Conservation (phyloP, 2,329 filamentous ascomycete genomes). For the Lojkania enalia region DNA sequence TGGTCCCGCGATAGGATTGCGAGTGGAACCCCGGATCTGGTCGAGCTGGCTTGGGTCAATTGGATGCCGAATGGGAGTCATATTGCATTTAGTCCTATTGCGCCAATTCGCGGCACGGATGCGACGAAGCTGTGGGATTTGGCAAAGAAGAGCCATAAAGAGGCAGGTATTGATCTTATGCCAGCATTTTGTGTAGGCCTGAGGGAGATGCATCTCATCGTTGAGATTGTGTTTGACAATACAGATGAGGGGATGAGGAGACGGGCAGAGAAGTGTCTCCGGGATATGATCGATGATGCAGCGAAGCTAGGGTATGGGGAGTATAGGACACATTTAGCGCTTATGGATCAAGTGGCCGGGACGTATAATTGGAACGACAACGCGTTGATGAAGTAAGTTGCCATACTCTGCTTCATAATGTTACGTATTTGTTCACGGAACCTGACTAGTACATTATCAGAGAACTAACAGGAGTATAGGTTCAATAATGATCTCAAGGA, state of each 20-base stretch:
- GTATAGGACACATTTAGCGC: conserved; percentile 52
- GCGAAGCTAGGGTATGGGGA: conserved; percentile 49
- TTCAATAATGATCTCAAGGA: conserved; percentile 53
- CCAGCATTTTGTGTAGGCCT: conserved; percentile 29
- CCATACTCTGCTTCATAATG: no score
- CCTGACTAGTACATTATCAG: no score
- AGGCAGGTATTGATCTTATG: conserved; percentile 28
- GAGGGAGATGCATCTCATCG: conserved; percentile 50
- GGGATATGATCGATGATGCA: conserved; percentile 43
- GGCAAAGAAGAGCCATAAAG: conserved; percentile 21
- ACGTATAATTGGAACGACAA: conserved; percentile 53
- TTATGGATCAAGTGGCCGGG: conserved; percentile 54
- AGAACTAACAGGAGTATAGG: not conserved
- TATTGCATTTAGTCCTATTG: conserved; percentile 52
- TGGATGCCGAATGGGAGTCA: conserved; percentile 53
- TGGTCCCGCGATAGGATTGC: conserved; percentile 23
- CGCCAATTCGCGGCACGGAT: conserved; percentile 48
- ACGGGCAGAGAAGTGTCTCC: conserved; percentile 27
- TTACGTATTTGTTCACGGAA: no score
- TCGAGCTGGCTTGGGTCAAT: conserved; percentile 44
- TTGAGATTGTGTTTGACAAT: conserved; percentile 40
- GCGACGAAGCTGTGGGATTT: conserved; percentile 45
- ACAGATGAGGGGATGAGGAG: conserved; percentile 24
- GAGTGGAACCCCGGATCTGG: conserved; percentile 27
- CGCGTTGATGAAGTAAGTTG: conserved; percentile 42